Percentiles rank a stretch among this genome's conserved stretches.
These are phyloP conservation scores for Scleroderma bovista DNA, from an alignment of 768 basidiomycete genomes.

Conservation along the genomic window DNA sequence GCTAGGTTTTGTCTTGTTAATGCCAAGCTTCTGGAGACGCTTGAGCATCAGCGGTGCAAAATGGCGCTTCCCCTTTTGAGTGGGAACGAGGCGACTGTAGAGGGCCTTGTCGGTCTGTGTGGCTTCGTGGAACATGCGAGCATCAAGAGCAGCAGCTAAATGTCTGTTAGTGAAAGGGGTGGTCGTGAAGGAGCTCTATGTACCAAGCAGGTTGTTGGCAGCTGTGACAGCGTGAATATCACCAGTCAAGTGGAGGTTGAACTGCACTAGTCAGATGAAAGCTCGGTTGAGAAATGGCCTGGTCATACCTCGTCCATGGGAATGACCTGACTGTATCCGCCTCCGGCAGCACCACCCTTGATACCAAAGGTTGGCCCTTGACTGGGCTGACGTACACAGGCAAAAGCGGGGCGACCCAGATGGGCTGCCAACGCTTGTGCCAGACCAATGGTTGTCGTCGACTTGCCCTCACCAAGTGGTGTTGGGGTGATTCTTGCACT, in stretches of 20 bases:
- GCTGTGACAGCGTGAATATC: constrained; percentile 98
- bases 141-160: constrained; percentile 89
- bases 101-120: constrained; percentile 95
- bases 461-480: constrained; percentile 96
- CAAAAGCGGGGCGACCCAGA: constrained; percentile 86
- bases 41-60: constrained; percentile 97
- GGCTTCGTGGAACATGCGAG: constrained; percentile 95
- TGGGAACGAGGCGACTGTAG: constrained; percentile 86
- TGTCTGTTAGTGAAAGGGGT: constrained; percentile 1
- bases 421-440: constrained; percentile 96
- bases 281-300: not conserved
- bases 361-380: constrained; percentile 99
- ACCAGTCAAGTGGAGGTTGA: constrained; percentile 93
- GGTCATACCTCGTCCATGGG: constrained; percentile 89
- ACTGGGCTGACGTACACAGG: constrained; percentile 96
- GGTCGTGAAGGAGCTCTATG: constrained; percentile 3
- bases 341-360: constrained; percentile 97
- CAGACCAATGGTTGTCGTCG: constrained; percentile 94
- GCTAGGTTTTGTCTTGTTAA: constrained; percentile 88
- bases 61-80: constrained; percentile 90
- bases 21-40: constrained; percentile 90
- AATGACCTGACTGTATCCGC: constrained; percentile 97
- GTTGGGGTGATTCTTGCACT: constrained; percentile 82
- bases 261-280: constrained; percentile 39
- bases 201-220: constrained; percentile 93